These are phyloP conservation scores for Spatholobus suberectus DNA, from an alignment of 306 rosid genomes.

Conservation along the genomic window DNA sequence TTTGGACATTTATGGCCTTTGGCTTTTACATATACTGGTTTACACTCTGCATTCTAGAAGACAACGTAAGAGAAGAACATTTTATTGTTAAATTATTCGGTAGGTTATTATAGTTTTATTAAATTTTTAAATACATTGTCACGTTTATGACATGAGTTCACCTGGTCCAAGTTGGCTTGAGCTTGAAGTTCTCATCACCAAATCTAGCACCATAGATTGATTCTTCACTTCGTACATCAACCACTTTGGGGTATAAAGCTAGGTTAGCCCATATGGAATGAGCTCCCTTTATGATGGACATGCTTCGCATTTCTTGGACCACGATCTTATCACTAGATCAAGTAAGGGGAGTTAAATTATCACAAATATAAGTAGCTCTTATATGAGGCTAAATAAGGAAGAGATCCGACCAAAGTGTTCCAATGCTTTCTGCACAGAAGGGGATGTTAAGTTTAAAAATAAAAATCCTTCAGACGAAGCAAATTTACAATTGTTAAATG, in stretches of 20 bases:
- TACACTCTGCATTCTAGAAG: too few relatives aligned
- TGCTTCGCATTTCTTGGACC: slow-evolving; percentile 68
- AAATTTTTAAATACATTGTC: neutral
- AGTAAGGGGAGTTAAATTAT: neutral
- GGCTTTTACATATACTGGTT: too few relatives aligned
- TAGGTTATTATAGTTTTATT: neutral
- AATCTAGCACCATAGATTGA: slow-evolving; percentile 78
- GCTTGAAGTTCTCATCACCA: slow-evolving; percentile 76
- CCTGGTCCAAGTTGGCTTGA: slow-evolving; percentile 78
- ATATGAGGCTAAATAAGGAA: neutral
- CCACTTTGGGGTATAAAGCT: slow-evolving; percentile 79
- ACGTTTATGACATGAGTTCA: slow-evolving; percentile 31
- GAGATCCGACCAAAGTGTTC: slow-evolving; percentile 74
- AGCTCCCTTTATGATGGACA: slow-evolving; percentile 76
- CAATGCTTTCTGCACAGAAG: slow-evolving; percentile 67
- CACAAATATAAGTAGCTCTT: neutral
- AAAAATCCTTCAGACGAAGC: slow-evolving; percentile 38
- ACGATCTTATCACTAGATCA: neutral
- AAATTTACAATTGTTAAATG: slow-evolving; percentile 11
- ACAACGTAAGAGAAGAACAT: neutral
- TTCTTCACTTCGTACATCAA: slow-evolving; percentile 78
- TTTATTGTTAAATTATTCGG: too few relatives aligned
- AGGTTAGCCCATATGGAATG: slow-evolving; percentile 69
- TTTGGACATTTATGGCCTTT: slow-evolving; percentile 51
- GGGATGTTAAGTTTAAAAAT: slow-evolving; percentile 34